Base-by-base conservation (phyloP, 306 rosid species). In the Quercus suber region DNA sequence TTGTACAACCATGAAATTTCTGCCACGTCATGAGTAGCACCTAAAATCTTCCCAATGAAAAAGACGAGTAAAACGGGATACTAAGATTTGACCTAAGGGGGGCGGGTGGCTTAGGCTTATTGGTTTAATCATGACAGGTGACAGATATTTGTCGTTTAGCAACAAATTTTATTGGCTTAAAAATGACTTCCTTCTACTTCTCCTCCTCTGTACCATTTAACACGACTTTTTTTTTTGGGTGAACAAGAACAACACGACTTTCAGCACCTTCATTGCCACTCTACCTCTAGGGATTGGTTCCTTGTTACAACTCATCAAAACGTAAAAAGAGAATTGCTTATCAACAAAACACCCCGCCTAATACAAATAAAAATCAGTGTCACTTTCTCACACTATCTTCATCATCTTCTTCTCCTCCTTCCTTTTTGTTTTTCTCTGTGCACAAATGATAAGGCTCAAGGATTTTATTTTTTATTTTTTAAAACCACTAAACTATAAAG, bases 21-120 rank as follows among this genome's bases (percentile, higher is more conserved):
- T 3, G 93, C 89, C 93, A 92, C 96, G 91, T 86, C 82, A 76
- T 37, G 1, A 21, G 55, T 21, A 31, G 49, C 77, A 82, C 82
- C 55, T 28, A 13, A 56, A 69, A 82, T 64, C 87, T 69, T 18
- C 78, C 37, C 37, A 18, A 72, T 20, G 73, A 57, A 81, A 80
- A 76, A 27, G 87, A 86, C 83, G 78, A 69, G 85, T 37, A 85
- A 60, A 86, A 85, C 49, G 82, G 80, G 78, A 78, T 76, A 21
- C 84, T 56, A 11, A 58, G 80, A 74, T 77, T 84, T 78, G 80
- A 59, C 81, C 35, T 2, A 2, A 4, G 27, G 11, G 0, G 0
- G 7, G n/a, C 65, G 87, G 25, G 89, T 92, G 93, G 84, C 87
- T 5, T 3, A 1, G 21, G 0, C 0, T 15, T 0, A 85, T 85